Evolutionary conservation across 2,329 filamentous ascomycete species (phyloP), one percentile per base, ranked within the genome.

Genomic region (Penicillium fuscoglaucum): DNA sequence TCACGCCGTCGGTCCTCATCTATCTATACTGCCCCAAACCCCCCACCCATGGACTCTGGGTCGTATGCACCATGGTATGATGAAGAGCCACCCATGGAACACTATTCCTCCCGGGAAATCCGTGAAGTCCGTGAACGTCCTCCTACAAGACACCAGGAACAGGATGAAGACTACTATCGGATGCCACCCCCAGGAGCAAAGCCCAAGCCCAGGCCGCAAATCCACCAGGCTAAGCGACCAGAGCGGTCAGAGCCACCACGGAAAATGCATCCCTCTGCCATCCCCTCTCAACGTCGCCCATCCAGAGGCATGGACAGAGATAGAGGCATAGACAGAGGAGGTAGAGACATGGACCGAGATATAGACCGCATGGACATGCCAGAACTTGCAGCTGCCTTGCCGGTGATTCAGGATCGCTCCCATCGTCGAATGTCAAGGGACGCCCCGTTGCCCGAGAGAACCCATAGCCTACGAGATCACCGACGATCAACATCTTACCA

Each of bases 81-180:
- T 13, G 71, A 76, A 0, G 55, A 57, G 2, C 55, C 41, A 13
- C 40, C 55, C 15, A 45, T 72, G 41, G 71, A 76, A 45, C 65
- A 61, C 41, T 62, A 62, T 49, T 53, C 67, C 43, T 69, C 71
- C 31, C 70, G 68, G 43, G 68, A 74, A 41, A 40, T 61, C 29
- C 71, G 72, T 35, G 68, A 74, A 41, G 40, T 61, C 29, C 71
- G 72, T 39, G 65, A 67, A 4, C 70, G 73, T 24, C 66, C 66
- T 33, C 63, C 72, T n/a, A 65, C 69, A 55, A 69, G 67, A 46
- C 64, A 62, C 33, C 69, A 67, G 48, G 68, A 71, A 12, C 69
- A 66, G 17, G 75, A 76, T 44, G 76, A 79, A 55, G 77, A 78
- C 47, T 77, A 69, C 52, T 76, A 77, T 59, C 73, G 66, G 52